A percentile compares a stretch with the other conserved stretches of the same genome.
Conservation (phyloP, 169 alveolate species). For the Plasmodium fragile region DNA sequence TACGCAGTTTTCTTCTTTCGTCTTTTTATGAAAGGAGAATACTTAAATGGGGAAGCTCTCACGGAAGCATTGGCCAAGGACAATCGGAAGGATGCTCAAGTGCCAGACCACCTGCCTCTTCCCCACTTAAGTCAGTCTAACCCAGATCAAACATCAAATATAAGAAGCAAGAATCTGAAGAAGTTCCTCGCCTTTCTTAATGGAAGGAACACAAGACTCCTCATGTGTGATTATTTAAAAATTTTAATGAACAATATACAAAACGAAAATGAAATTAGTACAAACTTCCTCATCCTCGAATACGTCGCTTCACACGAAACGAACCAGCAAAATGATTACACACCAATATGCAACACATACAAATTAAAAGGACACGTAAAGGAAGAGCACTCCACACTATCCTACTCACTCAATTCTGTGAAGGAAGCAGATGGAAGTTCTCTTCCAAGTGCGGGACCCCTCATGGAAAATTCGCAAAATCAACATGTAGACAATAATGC, state of each 20-base stretch:
- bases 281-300: slow-evolving; percentile 14
- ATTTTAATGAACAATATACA: slow-evolving; percentile 19
- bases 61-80: not conserved
- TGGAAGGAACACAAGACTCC: slow-evolving; percentile 28
- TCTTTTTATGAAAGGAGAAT: slow-evolving; percentile 20
- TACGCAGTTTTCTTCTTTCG: slow-evolving; percentile 15
- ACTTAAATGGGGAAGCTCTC: not conserved
- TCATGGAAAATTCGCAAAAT: not conserved
- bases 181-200: slow-evolving; percentile 5
- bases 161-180: not conserved
- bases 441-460: not conserved
- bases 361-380: not conserved
- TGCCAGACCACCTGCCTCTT: not conserved
- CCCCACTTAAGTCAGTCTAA: not conserved
- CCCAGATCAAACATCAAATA: not conserved
- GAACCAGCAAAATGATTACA: not conserved
- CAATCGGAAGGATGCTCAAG: too few species aligned
- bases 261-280: slow-evolving; percentile 9
- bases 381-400: not conserved
- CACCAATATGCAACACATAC: not conserved
- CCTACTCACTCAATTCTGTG: not conserved
- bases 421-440: not conserved
- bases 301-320: slow-evolving; percentile 4
- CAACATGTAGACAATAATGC: not conserved
- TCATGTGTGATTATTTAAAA: slow-evolving; percentile 33